Evolutionary conservation across 257 asterid genomes (phyloP).

Genomic region (Fraxinus americana): DNA sequence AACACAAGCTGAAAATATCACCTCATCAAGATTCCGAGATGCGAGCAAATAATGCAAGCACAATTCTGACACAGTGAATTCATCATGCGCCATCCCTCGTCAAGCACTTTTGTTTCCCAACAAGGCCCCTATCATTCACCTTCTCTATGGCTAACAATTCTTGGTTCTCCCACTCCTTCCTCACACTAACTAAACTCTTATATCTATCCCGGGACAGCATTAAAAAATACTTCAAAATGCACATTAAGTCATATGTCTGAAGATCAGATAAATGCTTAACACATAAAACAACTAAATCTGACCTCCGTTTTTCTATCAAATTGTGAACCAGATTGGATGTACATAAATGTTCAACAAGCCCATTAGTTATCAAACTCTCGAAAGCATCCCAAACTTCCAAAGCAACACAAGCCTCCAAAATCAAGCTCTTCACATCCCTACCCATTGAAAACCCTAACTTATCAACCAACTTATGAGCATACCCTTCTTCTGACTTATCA

Average conservation of each 20-base stretch:
- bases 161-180: constrained; percentile 85
- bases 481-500: constrained; percentile 34
- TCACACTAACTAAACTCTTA: constrained; percentile 46
- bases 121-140: constrained; percentile 40
- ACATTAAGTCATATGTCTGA: constrained; percentile 65
- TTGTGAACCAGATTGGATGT: constrained; percentile 46
- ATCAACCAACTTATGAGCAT: constrained; percentile 45
- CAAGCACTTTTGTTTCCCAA: constrained; percentile 37
- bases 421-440: constrained; percentile 58
- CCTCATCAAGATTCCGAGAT: constrained; percentile 71
- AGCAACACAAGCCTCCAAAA: constrained; percentile 60
- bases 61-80: constrained; percentile 64
- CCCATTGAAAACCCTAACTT: constrained; percentile 54
- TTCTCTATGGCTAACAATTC: constrained; percentile 63
- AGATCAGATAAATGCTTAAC: constrained; percentile 59
- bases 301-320: constrained; percentile 55
- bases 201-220: constrained; percentile 49
- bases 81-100: constrained; percentile 82
- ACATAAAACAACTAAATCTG: constrained; percentile 67
- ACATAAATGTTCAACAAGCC: constrained; percentile 50
- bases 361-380: constrained; percentile 57
- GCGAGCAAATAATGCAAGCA: constrained; percentile 81
- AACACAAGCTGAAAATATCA: constrained; percentile 73
- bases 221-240: constrained; percentile 76
- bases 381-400: constrained; percentile 68